phyloP scores from a whole-genome alignment of 768 basidiomycete species.

The Nidula microcarpa region DNA sequence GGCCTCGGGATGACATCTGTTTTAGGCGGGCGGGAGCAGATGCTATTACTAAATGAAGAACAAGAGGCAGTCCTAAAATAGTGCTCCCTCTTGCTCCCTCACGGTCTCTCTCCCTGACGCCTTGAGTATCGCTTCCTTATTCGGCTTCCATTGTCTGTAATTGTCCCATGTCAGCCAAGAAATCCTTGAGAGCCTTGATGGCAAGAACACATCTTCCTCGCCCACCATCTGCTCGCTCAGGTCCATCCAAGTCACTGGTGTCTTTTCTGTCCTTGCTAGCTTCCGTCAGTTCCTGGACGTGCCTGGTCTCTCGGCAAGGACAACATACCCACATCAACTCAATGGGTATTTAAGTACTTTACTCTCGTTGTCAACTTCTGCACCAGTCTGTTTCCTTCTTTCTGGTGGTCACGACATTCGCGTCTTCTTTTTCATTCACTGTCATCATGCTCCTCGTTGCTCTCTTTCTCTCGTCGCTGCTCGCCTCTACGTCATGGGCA shows the following conservation, averaged over 20 bases:
- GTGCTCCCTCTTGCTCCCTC: background rate
- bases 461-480: conserved; percentile 21
- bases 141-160: conserved; percentile 12
- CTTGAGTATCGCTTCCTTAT: conserved; percentile 7
- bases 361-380: conserved; percentile 39
- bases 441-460: conserved; percentile 15
- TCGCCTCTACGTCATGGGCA: conserved; percentile 21
- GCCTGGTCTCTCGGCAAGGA: background rate
- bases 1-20: background rate
- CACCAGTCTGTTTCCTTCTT: conserved; percentile 35
- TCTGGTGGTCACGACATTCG: background rate
- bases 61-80: background rate
- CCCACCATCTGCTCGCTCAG: background rate
- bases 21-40: background rate
- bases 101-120: background rate
- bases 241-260: background rate
- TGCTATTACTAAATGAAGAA: background rate
- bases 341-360: background rate
- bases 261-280: background rate
- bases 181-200: conserved; percentile 6
- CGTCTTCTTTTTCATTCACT: conserved; percentile 8
- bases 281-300: background rate
- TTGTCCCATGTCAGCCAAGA: conserved; percentile 10
- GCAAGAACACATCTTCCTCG: background rate
- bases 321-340: background rate